Evolutionary conservation across 75 land plant genomes (phyloP).

Genomic region (Picea sitchensis): DNA sequence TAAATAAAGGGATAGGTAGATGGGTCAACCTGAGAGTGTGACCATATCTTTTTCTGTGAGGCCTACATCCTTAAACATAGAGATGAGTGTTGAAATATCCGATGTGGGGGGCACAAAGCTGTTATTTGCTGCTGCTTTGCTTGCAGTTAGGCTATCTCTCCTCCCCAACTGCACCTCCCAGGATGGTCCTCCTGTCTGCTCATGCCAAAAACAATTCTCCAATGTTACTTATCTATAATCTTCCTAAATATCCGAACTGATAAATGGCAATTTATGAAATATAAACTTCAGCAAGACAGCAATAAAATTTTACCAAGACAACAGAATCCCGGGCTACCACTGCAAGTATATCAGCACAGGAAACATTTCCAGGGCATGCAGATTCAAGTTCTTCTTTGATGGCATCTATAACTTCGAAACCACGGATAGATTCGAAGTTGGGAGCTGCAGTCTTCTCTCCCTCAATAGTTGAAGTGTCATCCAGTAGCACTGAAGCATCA

Average conservation of each 20-base stretch:
- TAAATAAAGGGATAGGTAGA: neutral
- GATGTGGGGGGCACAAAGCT: conserved; percentile 60
- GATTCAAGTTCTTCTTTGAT: conserved; percentile 19
- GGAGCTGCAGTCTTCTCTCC: conserved; percentile 19
- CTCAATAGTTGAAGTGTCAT: conserved; percentile 1
- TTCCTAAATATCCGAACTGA: too few relatives aligned
- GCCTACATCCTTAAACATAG: conserved; percentile 53
- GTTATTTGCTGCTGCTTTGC: conserved; percentile 31
- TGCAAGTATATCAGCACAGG: conserved; percentile 23
- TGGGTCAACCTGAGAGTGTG: conserved; percentile 63
- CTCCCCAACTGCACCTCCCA: conserved; percentile 65
- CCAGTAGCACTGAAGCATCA: conserved; percentile 20
- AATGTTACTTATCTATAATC: too few relatives aligned
- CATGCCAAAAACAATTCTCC: too few relatives aligned
- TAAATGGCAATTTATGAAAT: too few relatives aligned
- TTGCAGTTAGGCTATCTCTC: conserved; percentile 63
- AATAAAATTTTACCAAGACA: conserved; percentile 1
- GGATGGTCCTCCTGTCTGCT: conserved; percentile 58
- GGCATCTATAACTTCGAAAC: conserved; percentile 24
- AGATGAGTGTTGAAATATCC: conserved; percentile 32
- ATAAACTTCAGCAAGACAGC: too few relatives aligned
- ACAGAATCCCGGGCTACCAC: conserved; percentile 18
- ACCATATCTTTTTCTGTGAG: conserved; percentile 66
- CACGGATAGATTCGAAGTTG: conserved; percentile 11
- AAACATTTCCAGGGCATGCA: conserved; percentile 17